Percentiles rank a stretch among this genome's conserved stretches.
phyloP scores from a whole-genome alignment of 805 yeast species.

The Yamadazyma sp. region DNA sequence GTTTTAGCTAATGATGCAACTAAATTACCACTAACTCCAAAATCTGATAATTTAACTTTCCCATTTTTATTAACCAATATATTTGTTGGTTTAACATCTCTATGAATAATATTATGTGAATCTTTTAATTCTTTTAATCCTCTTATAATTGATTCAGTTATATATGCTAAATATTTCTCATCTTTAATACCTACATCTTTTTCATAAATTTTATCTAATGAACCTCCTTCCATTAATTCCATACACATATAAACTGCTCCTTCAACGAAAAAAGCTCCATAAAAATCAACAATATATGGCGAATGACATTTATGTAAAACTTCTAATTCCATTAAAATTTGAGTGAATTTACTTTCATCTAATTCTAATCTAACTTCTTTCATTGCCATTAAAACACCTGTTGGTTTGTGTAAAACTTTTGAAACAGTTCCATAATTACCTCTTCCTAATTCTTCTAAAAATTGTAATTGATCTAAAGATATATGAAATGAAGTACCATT shows the following conservation, averaged over 20 bases:
- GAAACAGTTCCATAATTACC: slow-evolving; percentile 97
- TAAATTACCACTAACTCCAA: slow-evolving; percentile 92
- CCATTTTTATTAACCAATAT: slow-evolving; percentile 80
- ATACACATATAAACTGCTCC: slow-evolving; percentile 98
- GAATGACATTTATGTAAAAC: slow-evolving; percentile 87
- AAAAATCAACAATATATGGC: slow-evolving; percentile 91
- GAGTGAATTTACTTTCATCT: slow-evolving; percentile 91
- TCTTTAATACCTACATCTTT: slow-evolving; percentile 56
- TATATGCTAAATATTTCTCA: slow-evolving; percentile 76
- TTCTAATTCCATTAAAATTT: slow-evolving; percentile 94
- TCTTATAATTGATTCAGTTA: slow-evolving; percentile 72
- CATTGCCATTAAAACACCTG: slow-evolving; percentile 93
- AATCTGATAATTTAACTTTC: slow-evolving; percentile 89
- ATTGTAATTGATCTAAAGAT: slow-evolving; percentile 77
- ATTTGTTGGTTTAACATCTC: slow-evolving; percentile 97
- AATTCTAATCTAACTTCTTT: slow-evolving; percentile 91
- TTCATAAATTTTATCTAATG: slow-evolving; percentile 81
- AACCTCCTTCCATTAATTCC: slow-evolving; percentile 97
- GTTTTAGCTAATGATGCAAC: slow-evolving; percentile 95
- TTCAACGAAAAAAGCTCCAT: slow-evolving; percentile 96
- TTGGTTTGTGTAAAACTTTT: slow-evolving; percentile 89
- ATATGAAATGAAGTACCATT: slow-evolving; percentile 86
- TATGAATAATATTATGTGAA: slow-evolving; percentile 85
- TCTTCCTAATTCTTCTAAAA: slow-evolving; percentile 84
- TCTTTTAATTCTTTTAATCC: slow-evolving; percentile 87